Percentiles rank a stretch among this genome's conserved stretches.
Evolutionary conservation across 164 flowering plant genomes (phyloP).

Genomic region (Dillenia suffruticosa): DNA sequence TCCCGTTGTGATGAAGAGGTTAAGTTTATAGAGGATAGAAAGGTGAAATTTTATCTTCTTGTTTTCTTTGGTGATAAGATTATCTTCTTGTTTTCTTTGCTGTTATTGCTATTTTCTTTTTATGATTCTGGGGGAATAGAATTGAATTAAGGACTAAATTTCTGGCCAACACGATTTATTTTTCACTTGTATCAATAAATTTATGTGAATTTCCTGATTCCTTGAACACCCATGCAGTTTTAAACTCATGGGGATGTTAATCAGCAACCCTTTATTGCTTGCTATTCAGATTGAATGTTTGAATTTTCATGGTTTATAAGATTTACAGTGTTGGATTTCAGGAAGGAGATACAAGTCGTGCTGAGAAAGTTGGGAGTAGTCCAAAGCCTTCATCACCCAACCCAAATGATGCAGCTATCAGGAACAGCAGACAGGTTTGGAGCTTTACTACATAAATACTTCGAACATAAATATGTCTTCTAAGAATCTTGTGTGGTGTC

Average conservation of each 20-base stretch:
- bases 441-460: neutral
- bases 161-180: neutral
- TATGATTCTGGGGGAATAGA: neutral
- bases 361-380: neutral
- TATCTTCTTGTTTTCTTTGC: neutral
- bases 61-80: no score
- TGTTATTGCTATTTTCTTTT: neutral
- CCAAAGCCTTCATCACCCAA: neutral
- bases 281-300: neutral
- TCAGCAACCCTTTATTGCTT: neutral
- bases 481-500: neutral
- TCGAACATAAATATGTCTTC: neutral
- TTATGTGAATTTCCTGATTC: no score
- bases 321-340: neutral
- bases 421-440: neutral
- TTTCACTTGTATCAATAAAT: neutral
- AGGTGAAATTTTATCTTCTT: neutral
- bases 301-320: neutral
- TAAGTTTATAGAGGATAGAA: neutral
- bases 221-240: neutral
- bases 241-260: neutral
- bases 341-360: slow-evolving; percentile 8
- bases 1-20: slow-evolving; percentile 9
- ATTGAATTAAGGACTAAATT: neutral
- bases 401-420: neutral